These are phyloP conservation scores for Myrica gale DNA, from an alignment of 306 rosid species.

Conservation along the genomic window DNA sequence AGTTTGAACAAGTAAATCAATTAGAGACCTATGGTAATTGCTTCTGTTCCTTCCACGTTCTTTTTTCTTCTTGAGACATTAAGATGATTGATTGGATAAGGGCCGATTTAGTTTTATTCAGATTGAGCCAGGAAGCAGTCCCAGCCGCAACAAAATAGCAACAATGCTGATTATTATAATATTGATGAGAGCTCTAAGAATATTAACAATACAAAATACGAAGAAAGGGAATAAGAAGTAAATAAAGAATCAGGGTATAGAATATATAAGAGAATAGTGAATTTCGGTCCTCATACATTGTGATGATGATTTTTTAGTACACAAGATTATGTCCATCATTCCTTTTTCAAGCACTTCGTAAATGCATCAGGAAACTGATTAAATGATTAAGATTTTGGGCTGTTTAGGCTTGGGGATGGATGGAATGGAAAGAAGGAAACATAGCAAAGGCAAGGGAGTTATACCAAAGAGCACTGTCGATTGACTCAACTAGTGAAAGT, in stretches of 20 bases:
- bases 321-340: background rate
- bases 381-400: conserved; percentile 25
- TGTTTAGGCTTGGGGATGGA: conserved; percentile 99
- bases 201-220: background rate
- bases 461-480: conserved; percentile 65
- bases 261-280: background rate
- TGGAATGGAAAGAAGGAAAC: conserved; percentile 99
- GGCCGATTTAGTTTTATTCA: background rate
- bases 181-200: background rate
- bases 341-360: background rate
- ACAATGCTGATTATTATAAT: too few species aligned
- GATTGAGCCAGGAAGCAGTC: background rate
- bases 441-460: conserved; percentile 69
- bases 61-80: background rate
- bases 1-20: too few species aligned
- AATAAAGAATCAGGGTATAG: background rate
- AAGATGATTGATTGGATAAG: background rate
- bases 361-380: conserved; percentile 24
- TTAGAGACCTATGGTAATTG: background rate
- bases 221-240: background rate
- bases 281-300: background rate
- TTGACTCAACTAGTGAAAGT: conserved; percentile 66
- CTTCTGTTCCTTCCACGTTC: background rate
- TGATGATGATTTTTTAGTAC: too few species aligned
- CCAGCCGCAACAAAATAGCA: background rate